Conservation (phyloP, 768 basidiomycete species). For the Amylocystis lapponica region DNA sequence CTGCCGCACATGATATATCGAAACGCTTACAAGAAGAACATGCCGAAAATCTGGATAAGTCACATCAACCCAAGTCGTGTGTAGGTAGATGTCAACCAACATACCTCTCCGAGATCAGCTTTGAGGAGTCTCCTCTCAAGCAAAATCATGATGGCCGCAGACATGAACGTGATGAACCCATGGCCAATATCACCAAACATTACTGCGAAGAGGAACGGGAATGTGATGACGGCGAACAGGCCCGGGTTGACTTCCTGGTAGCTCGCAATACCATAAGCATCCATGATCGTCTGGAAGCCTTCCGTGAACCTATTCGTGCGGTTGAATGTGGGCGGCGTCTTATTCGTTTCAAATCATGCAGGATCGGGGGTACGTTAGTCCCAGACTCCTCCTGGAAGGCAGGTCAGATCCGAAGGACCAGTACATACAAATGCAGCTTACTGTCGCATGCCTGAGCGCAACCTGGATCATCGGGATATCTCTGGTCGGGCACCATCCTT, state of each 20-base stretch:
- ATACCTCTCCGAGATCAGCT: conserved; percentile 67
- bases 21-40: conserved; percentile 94
- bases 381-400: conserved; percentile 73
- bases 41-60: conserved; percentile 60
- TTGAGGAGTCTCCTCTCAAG: conserved; percentile 78
- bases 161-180: conserved; percentile 73
- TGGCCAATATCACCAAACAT: conserved; percentile 99
- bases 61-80: no score
- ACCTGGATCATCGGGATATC: conserved; percentile 84
- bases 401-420: conserved; percentile 1
- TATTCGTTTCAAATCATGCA: conserved; percentile 87
- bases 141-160: conserved; percentile 80
- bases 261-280: conserved; percentile 89
- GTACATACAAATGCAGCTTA: conserved; percentile 20
- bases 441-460: conserved; percentile 85
- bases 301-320: conserved; percentile 95
- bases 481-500: conserved; percentile 95
- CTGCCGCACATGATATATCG: conserved; percentile 16
- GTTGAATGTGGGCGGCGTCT: conserved; percentile 93
- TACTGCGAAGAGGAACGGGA: conserved; percentile 98
- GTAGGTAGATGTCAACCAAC: conserved; percentile 22
- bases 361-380: conserved; percentile 85
- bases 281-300: conserved; percentile 97
- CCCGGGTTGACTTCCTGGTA: conserved; percentile 99
- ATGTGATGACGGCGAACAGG: conserved; percentile 84